phyloP scores from a whole-genome alignment of 495 filamentous ascomycete genomes.

The Aspergillus conjunctus region DNA sequence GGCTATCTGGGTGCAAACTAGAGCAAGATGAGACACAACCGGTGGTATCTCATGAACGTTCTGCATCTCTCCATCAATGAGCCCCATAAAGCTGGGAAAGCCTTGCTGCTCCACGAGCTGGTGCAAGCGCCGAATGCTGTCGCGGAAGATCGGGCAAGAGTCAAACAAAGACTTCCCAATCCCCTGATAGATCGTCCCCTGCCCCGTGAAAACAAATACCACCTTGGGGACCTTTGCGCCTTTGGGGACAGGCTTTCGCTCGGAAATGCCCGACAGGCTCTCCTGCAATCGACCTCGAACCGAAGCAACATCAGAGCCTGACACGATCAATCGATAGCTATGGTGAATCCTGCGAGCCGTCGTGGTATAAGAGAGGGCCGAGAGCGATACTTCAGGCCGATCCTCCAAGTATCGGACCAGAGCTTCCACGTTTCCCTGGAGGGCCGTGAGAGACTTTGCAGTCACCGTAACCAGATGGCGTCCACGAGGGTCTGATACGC shows the following conservation, averaged over 20 bases:
- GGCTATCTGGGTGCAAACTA: slow-evolving; percentile 80
- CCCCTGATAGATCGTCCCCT: slow-evolving; percentile 53
- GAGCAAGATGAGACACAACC: slow-evolving; percentile 75
- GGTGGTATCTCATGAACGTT: slow-evolving; percentile 61
- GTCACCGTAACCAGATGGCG: slow-evolving; percentile 53
- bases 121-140: slow-evolving; percentile 68
- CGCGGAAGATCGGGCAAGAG: slow-evolving; percentile 63
- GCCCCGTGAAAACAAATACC: slow-evolving; percentile 53
- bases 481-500: slow-evolving; percentile 49
- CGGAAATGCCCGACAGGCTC: slow-evolving; percentile 29
- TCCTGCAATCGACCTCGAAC: slow-evolving; percentile 63
- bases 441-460: slow-evolving; percentile 51
- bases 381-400: slow-evolving; percentile 23
- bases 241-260: background rate
- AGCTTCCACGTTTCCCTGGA: slow-evolving; percentile 56
- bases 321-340: slow-evolving; percentile 3
- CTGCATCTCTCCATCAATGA: slow-evolving; percentile 53
- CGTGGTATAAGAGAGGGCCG: slow-evolving; percentile 67
- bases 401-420: slow-evolving; percentile 52
- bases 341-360: slow-evolving; percentile 79
- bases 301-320: slow-evolving; percentile 27
- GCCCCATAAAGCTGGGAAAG: slow-evolving; percentile 64
- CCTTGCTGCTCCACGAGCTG: slow-evolving; percentile 65
- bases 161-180: slow-evolving; percentile 72
- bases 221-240: slow-evolving; percentile 12